Percentiles rank a stretch among this genome's conserved stretches.
These are phyloP conservation scores for Dipteronia dyeriana DNA, from an alignment of 345 rosid species.

Conservation along the genomic window DNA sequence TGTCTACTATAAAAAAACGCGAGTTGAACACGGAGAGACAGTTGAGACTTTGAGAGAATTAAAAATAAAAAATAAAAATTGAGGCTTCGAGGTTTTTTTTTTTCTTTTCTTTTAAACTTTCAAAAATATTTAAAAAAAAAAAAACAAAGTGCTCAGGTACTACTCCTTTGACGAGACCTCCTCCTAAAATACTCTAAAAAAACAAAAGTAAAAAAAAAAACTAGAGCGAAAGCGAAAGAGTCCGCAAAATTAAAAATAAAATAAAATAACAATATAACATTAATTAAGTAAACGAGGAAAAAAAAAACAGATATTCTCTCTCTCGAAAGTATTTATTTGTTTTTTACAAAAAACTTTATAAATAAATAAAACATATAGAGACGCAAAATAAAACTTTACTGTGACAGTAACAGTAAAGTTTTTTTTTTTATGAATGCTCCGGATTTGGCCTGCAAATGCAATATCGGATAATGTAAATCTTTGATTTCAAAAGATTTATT, in stretches of 20 bases:
- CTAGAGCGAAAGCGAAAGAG: background rate
- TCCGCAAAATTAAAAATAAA: background rate
- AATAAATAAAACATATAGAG: too few relatives aligned
- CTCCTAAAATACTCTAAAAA: background rate
- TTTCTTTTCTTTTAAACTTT: background rate
- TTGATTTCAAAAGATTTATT: too few relatives aligned
- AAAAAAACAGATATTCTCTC: constrained; percentile 11
- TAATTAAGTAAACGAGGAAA: background rate
- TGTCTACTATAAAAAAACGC: constrained; percentile 42
- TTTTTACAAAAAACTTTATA: background rate
- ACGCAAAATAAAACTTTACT: background rate
- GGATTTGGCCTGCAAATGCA: constrained; percentile 23
- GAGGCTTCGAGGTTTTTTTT: background rate
- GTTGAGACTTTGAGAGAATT: constrained; percentile 33
- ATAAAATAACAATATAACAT: background rate
- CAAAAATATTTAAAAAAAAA: background rate
- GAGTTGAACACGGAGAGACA: constrained; percentile 61
- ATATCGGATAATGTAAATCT: too few relatives aligned
- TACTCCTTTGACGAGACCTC: background rate
- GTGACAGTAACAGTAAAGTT: background rate
- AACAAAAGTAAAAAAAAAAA: background rate
- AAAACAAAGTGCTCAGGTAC: constrained; percentile 11
- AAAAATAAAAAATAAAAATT: background rate
- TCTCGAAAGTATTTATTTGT: constrained; percentile 6
- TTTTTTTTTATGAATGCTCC: background rate